These are phyloP conservation scores for Fusarium sp. DNA, from an alignment of 2,329 filamentous ascomycete species.

Conservation along the genomic window DNA sequence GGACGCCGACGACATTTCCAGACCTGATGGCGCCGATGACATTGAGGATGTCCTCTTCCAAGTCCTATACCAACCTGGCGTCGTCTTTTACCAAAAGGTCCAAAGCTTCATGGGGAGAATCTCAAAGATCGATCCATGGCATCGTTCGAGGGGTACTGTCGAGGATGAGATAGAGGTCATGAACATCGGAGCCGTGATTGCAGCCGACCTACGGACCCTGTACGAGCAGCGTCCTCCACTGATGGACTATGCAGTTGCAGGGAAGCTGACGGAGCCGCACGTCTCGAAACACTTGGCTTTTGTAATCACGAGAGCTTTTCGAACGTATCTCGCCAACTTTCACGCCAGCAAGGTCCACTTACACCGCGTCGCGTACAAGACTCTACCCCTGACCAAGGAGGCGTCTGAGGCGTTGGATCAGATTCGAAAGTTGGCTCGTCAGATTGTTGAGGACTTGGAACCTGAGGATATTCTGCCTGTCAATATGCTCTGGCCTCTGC, in stretches of 20 bases:
- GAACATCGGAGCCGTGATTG: slow-evolving; percentile 62
- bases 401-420: slow-evolving; percentile 58
- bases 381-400: slow-evolving; percentile 62
- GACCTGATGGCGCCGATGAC: slow-evolving; percentile 44
- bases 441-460: slow-evolving; percentile 54
- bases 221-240: slow-evolving; percentile 62
- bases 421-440: slow-evolving; percentile 58
- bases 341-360: slow-evolving; percentile 66
- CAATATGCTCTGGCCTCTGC: slow-evolving; percentile 66
- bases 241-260: slow-evolving; percentile 66
- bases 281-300: slow-evolving; percentile 60
- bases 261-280: slow-evolving; percentile 59
- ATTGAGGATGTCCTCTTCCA: slow-evolving; percentile 65
- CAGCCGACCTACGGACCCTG: slow-evolving; percentile 60
- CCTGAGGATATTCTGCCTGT: slow-evolving; percentile 60
- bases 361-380: slow-evolving; percentile 66
- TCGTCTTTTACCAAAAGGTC: slow-evolving; percentile 67
- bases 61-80: slow-evolving; percentile 64
- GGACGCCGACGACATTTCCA: slow-evolving; percentile 39
- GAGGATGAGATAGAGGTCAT: slow-evolving; percentile 69
- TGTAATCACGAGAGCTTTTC: slow-evolving; percentile 63
- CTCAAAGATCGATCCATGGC: slow-evolving; percentile 66
- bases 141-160: slow-evolving; percentile 64
- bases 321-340: slow-evolving; percentile 67
- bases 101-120: slow-evolving; percentile 68